A percentile compares a stretch with the other conserved stretches of the same genome.
Evolutionary conservation across 2,329 filamentous ascomycete species (phyloP).

Genomic region (Cladorrhinum sp.): DNA sequence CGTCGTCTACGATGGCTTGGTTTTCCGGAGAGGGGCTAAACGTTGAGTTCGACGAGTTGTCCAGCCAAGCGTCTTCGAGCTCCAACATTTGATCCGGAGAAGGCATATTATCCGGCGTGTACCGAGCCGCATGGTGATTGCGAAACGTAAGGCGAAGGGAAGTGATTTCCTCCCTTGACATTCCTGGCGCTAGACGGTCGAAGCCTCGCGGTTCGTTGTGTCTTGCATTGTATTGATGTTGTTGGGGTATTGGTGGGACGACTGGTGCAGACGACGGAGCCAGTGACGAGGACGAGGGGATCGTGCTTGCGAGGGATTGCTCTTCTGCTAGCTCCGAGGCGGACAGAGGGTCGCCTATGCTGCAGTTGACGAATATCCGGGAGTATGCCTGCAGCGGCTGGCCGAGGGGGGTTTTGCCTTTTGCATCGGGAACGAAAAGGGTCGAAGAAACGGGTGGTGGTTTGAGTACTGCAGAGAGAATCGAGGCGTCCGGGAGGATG

Average conservation of each 20-base stretch:
- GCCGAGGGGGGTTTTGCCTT: slow-evolving; percentile 65
- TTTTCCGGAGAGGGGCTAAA: slow-evolving; percentile 21
- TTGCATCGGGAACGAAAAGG: slow-evolving; percentile 33
- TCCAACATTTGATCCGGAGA: slow-evolving; percentile 69
- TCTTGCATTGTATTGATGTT: not conserved
- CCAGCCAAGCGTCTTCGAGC: slow-evolving; percentile 90
- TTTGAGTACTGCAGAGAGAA: slow-evolving; percentile 66
- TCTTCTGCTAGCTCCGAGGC: slow-evolving; percentile 61
- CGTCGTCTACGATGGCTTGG: slow-evolving; percentile 31
- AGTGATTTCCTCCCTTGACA: slow-evolving; percentile 78
- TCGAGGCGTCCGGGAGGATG: slow-evolving; percentile 70
- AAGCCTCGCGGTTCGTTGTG: slow-evolving; percentile 69
- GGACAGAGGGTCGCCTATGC: slow-evolving; percentile 74
- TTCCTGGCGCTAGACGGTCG: slow-evolving; percentile 80
- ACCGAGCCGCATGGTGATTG: slow-evolving; percentile 74
- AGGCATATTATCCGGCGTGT: slow-evolving; percentile 87
- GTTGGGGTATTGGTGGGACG: slow-evolving; percentile 15
- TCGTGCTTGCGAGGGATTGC: slow-evolving; percentile 44
- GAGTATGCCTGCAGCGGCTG: slow-evolving; percentile 30
- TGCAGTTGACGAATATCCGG: slow-evolving; percentile 88
- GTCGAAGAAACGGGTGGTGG: slow-evolving; percentile 33
- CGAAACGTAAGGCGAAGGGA: slow-evolving; percentile 85
- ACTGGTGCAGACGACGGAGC: slow-evolving; percentile 19
- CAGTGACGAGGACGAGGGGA: slow-evolving; percentile 20
- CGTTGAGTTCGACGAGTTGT: slow-evolving; percentile 52